phyloP scores from a whole-genome alignment of 176 grass and related monocot genomes.

The Phoenix dactylifera region DNA sequence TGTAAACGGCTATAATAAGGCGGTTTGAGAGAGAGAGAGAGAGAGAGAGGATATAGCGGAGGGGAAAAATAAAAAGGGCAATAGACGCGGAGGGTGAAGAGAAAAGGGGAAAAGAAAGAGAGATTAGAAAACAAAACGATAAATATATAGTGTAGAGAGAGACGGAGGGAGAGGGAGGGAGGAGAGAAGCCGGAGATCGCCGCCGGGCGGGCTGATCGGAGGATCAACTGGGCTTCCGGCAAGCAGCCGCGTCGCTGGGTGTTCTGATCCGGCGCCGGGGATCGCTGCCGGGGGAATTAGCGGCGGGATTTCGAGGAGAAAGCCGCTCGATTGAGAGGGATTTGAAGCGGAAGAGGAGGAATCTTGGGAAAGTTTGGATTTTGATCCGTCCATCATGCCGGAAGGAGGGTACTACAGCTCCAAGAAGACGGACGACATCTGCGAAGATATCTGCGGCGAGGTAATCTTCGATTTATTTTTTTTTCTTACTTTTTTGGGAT shows the following conservation, averaged over 20 bases:
- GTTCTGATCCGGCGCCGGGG: not conserved
- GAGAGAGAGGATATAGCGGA: not conserved
- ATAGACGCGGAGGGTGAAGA: too few species aligned
- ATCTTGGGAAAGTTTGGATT: slow-evolving; percentile 6
- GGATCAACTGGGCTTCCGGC: too few species aligned
- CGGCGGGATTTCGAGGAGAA: not conserved
- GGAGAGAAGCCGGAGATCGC: not conserved
- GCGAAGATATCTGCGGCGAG: slow-evolving; percentile 69
- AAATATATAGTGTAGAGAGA: slow-evolving; percentile 11
- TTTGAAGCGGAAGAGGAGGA: not conserved
- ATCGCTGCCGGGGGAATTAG: not conserved
- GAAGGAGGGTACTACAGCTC: slow-evolving; percentile 70
- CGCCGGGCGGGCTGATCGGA: not conserved
- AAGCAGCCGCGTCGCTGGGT: not conserved
- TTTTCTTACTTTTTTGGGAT: not conserved
- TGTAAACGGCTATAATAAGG: slow-evolving; percentile 64
- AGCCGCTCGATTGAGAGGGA: not conserved
- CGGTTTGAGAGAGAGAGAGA: slow-evolving; percentile 9
- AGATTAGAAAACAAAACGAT: too few species aligned
- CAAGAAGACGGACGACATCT: slow-evolving; percentile 74
- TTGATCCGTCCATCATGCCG: slow-evolving; percentile 21
- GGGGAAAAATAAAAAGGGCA: too few species aligned
- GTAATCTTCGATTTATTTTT: slow-evolving; percentile 22
- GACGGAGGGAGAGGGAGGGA: slow-evolving; percentile 15
- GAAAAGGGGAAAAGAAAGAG: too few species aligned